Percentiles rank a stretch among this genome's conserved stretches.
Evolutionary conservation across 495 filamentous ascomycete genomes (phyloP).

Genomic region (Neurospora sp.): DNA sequence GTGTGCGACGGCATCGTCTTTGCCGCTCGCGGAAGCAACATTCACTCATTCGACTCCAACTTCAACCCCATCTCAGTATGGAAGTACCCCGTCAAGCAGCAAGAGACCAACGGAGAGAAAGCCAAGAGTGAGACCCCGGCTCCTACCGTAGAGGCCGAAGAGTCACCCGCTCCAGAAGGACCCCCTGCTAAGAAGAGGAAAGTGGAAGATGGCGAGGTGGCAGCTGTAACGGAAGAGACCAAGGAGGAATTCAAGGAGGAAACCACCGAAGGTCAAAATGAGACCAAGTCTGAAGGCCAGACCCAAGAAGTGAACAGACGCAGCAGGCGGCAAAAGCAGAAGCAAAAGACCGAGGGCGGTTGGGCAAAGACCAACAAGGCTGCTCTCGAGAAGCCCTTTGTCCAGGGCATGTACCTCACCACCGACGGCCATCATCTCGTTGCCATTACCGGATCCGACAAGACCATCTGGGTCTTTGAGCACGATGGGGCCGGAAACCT

Average conservation of each 20-base stretch:
- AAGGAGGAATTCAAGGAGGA: neutral
- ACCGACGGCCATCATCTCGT: slow-evolving; percentile 56
- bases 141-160: neutral
- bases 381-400: slow-evolving; percentile 20
- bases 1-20: slow-evolving; percentile 27
- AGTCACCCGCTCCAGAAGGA: slow-evolving; percentile 14
- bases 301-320: slow-evolving; percentile 1
- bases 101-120: neutral
- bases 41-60: slow-evolving; percentile 29
- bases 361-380: slow-evolving; percentile 3
- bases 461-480: slow-evolving; percentile 73
- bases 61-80: slow-evolving; percentile 29
- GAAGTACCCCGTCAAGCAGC: slow-evolving; percentile 21
- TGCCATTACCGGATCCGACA: slow-evolving; percentile 79
- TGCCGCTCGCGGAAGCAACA: slow-evolving; percentile 31
- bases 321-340: slow-evolving; percentile 1
- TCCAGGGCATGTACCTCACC: slow-evolving; percentile 49
- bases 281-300: neutral
- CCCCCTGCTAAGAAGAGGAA: slow-evolving; percentile 24
- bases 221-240: neutral
- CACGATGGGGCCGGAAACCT: slow-evolving; percentile 51
- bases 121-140: neutral
- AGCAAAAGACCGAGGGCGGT: slow-evolving; percentile 1
- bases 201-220: slow-evolving; percentile 7
- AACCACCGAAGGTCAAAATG: neutral